Base-by-base conservation (phyloP, 2,329 filamentous ascomycete genomes). In the Calonectria pseudoreteaudii region DNA sequence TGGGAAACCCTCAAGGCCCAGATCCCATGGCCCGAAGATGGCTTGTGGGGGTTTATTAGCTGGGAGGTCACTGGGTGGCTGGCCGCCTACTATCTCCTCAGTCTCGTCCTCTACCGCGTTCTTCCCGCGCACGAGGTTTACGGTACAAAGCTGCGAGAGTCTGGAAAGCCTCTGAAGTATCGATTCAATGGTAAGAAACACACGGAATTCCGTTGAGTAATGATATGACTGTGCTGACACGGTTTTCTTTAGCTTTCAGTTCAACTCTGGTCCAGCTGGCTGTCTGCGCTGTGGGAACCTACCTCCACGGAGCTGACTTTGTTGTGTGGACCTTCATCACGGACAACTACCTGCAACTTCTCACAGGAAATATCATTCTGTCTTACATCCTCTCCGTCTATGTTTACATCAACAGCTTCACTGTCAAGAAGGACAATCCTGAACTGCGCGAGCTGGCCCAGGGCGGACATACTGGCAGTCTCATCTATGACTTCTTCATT, bases 401-500 rank as follows among this genome's bases (percentile, higher is more conserved):
- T 77, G 92, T 95, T 74, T 98, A 98, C 81, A 82, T 94, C 62
- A 88, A 88, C 77, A 97, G 94, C 79, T 98, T 98, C 86, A 88
- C 88, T 30, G 93, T 98, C 76, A 93, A 93, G 81, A 85, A 91
- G 26, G 91, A 91, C 49, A 95, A 97, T 81, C 86, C 88, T 0
- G 88, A 93, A 28, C 84, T 91, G 72, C 94, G 95, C 50, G 93
- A 97, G 82, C 88, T 98, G 4, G 95, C 95, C 0, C 90, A 90
- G 8, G 95, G 95, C 34, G 95, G 95, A 11, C 91, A 93, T 79
- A 93, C 91, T 1, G 95, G 95, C 66, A 98, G 95, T 83, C 86
- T 94, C 74, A 87, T 98, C 38, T 98, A 98, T 84, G 96, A 98
- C 85, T 98, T 95, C 90, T 98, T 95, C 85, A 98, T 98, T 76